Evolutionary conservation across 2,329 filamentous ascomycete genomes (phyloP), one percentile per base, ranked within the genome.

Genomic region (Diaporthe longicolla): DNA sequence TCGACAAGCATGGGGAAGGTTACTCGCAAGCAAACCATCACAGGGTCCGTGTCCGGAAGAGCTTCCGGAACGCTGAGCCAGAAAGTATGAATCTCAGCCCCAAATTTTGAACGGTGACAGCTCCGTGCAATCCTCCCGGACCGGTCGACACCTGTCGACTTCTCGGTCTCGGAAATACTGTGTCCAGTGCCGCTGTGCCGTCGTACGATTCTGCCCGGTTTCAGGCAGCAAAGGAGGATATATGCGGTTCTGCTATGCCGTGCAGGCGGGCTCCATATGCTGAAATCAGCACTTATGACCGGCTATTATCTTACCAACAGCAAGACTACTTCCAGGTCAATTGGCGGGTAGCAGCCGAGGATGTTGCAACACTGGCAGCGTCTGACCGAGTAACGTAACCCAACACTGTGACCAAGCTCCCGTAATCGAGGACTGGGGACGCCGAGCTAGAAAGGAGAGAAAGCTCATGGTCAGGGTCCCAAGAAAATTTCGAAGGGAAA

Each of bases 331-430:
- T 68, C 24, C 63, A 54, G 48, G 15, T 29, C 32, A 52, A 54
- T 54, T 68, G 63, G 63, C 29, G 32, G 63, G 63, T 68, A 68
- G 63, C 63, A 68, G 63, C 63, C 63, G 63, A 68, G 37, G 48
- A 37, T 54, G 48, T 68, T 40, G 32, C 63, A 68, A 68, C 48
- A 50, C 63, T 68, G 63, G 45, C 45, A 68, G 32, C 45, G 48
- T 68, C 63, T 68, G 63, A 54, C 63, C 32, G 63, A 26, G 21
- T 8, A 54, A 54, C 63, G 63, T 54, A 68, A 68, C 63, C 63
- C 48, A 54, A 68, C 32, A 40, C 11, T 68, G 48, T 54, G 63
- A 68, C 63, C 63, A 40, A 68, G 63, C 63, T 54, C 54, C 63
- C 32, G 63, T 54, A 63, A 63, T 45, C 29, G 52, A 21, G 15